Percentiles rank a stretch among this genome's conserved stretches.
phyloP scores from a whole-genome alignment of 1,284 basidiomycete species.

The Hymenochaete sp. region DNA sequence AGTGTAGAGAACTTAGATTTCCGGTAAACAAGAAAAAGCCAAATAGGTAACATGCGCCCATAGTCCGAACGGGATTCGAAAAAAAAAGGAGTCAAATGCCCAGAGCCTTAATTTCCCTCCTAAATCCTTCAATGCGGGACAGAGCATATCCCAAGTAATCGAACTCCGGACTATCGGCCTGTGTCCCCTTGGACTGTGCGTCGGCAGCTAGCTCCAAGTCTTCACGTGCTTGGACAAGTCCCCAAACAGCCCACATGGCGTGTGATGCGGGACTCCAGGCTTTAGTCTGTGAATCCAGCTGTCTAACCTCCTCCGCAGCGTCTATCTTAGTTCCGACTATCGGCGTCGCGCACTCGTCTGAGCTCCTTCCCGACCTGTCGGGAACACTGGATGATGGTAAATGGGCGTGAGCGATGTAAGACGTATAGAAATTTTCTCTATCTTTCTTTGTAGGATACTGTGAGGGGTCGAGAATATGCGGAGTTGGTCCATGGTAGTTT shows the following conservation, averaged over 20 bases:
- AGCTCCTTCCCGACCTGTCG: constrained; percentile 27
- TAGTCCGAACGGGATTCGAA: too few species aligned
- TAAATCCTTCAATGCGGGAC: constrained; percentile 56
- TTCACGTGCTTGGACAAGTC: constrained; percentile 81
- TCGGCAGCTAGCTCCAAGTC: constrained; percentile 52
- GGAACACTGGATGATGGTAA: constrained; percentile 21
- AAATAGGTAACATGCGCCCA: too few species aligned
- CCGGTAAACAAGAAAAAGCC: too few species aligned
- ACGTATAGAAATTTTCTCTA: constrained; percentile 73
- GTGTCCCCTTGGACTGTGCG: constrained; percentile 19
- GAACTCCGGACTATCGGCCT: constrained; percentile 50
- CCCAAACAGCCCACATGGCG: constrained; percentile 90
- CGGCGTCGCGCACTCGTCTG: constrained; percentile 27
- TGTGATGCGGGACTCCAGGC: constrained; percentile 85
- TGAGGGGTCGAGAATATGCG: constrained; percentile 62
- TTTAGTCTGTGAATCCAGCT: constrained; percentile 67
- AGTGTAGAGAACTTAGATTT: too few species aligned
- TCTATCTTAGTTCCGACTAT: too few species aligned
- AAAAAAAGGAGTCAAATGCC: too few species aligned
- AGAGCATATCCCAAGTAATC: constrained; percentile 69
- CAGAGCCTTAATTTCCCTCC: constrained; percentile 43
- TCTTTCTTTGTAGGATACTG: constrained; percentile 70
- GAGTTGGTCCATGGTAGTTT: constrained; percentile 70
- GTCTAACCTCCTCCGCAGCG: constrained; percentile 21
- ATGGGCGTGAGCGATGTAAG: constrained; percentile 58